Evolutionary conservation across 176 grass and related monocot species (phyloP), one percentile per base, ranked within the genome.

Genomic region (Leersia perrieri): DNA sequence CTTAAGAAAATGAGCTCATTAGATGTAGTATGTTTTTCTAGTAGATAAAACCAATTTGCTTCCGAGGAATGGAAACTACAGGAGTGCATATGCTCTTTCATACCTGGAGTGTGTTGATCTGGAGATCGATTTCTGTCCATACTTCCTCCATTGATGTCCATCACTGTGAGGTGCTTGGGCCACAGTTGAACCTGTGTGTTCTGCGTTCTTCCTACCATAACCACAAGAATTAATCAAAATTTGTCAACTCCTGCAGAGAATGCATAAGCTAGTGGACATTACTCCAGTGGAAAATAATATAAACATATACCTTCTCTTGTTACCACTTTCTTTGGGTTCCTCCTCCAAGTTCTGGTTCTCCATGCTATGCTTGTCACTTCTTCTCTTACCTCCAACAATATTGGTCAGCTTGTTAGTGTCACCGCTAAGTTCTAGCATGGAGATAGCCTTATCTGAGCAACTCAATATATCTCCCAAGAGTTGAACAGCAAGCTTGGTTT

Each of bases 101-200:
- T 74, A 81, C 84, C 84, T 81, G 8, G 78, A 67, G 25, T 74
- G 36, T 65, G 44, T 81, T 63, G 60, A 11, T 63, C 49, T 74
- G 23, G 60, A 71, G 58, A 87, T 87, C 42, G 15, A 31, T 70
- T 81, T 87, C 35, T 87, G 75, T 1, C 85, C 78, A 23, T 81
- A 87, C 71, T 87, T 81, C 35, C 71, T 87, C 85, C 85, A 87
- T 47, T 70, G 76, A 68, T 63, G 51, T 26, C 85, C 85, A 68
- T 87, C 85, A 8, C 38, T 49, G 36, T 87, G 0, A 33, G 85
- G 85, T 38, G 23, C 28, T 12, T 72, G 14, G n/a, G 76, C 80
- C 44, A 74, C 60, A 18, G 74, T 28, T 36, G 76, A 80, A 58
- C 36, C 34, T 80, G 68, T 70, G 33, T 80, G 65, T 8, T 70